These are phyloP conservation scores for Cystobasidium sp. DNA, from an alignment of 1,284 basidiomycete genomes.

Conservation along the genomic window DNA sequence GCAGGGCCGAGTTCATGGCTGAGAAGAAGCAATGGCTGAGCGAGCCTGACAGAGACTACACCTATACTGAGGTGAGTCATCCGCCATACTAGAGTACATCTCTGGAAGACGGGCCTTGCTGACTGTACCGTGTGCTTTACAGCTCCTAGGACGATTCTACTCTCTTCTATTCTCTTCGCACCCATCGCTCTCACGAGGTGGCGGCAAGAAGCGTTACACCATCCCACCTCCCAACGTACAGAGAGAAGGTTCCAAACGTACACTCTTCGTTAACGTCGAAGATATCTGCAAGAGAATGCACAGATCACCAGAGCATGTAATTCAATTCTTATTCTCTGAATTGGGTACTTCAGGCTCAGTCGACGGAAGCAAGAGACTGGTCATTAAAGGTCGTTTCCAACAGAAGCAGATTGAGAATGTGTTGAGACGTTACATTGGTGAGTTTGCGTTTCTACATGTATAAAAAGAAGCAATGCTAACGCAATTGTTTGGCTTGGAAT, in stretches of 20 bases:
- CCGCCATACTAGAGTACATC: not conserved
- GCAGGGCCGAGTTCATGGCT: conserved; percentile 62
- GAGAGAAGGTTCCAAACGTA: conserved; percentile 93
- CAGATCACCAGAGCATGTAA: conserved; percentile 98
- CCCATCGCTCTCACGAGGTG: conserved; percentile 70
- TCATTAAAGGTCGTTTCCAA: conserved; percentile 97
- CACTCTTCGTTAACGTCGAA: conserved; percentile 92
- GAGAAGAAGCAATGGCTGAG: conserved; percentile 76
- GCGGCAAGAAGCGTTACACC: conserved; percentile 90
- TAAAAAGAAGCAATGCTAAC: not conserved
- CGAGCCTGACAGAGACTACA: conserved; percentile 89
- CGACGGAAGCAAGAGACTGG: conserved; percentile 87
- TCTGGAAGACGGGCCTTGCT: not conserved
- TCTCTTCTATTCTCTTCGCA: conserved; percentile 89
- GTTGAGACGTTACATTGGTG: conserved; percentile 91
- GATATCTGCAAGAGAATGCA: conserved; percentile 99
- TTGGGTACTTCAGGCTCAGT: conserved; percentile 97
- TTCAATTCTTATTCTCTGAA: conserved; percentile 96
- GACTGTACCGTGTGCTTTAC: conserved; percentile 40
- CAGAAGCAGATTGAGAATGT: conserved; percentile 99
- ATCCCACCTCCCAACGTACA: conserved; percentile 95
- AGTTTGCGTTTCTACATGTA: conserved; percentile 52
- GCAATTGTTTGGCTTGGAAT: not conserved
- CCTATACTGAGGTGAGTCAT: conserved; percentile 78
- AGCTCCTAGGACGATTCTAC: conserved; percentile 95